phyloP scores from a whole-genome alignment of 768 basidiomycete species.

The Leccinum variicolor region DNA sequence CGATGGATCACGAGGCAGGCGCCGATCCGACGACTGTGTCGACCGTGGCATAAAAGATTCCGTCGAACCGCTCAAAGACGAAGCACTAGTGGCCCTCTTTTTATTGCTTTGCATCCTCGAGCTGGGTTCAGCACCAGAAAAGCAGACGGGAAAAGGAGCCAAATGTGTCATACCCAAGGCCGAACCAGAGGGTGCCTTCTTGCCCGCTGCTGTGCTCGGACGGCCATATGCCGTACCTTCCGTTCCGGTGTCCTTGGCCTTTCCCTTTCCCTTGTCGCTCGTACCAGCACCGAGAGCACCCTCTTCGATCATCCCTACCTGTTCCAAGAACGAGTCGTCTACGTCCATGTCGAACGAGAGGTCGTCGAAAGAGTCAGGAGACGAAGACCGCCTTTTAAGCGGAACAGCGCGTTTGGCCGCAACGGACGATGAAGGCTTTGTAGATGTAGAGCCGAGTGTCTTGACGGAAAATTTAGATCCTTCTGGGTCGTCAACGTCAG shows the following conservation, averaged over 20 bases:
- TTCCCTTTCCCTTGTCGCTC: constrained; percentile 21
- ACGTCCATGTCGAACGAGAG: constrained; percentile 35
- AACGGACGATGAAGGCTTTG: neutral
- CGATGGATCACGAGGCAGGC: constrained; percentile 19
- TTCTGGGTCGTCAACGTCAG: constrained; percentile 33
- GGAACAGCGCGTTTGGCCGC: constrained; percentile 1
- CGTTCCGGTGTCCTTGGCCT: constrained; percentile 9
- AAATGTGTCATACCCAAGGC: constrained; percentile 18
- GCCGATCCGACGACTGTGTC: constrained; percentile 15
- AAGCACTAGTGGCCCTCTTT: constrained; percentile 8
- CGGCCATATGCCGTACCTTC: neutral
- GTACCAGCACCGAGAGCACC: constrained; percentile 10
- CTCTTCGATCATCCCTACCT: constrained; percentile 29
- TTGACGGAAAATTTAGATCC: constrained; percentile 5
- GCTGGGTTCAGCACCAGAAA: constrained; percentile 13
- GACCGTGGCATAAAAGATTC: constrained; percentile 14
- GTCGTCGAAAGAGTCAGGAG: constrained; percentile 31
- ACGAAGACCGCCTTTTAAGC: constrained; percentile 11
- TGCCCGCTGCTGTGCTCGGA: neutral
- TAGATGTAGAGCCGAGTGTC: constrained; percentile 11
- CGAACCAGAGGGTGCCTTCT: constrained; percentile 5
- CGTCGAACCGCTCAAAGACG: constrained; percentile 12
- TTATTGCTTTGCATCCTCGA: constrained; percentile 10
- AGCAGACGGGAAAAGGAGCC: constrained; percentile 3
- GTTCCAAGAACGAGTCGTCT: constrained; percentile 40